These are phyloP conservation scores for Penicillium sp. DNA, from an alignment of 2,329 filamentous ascomycete genomes.

Conservation along the genomic window DNA sequence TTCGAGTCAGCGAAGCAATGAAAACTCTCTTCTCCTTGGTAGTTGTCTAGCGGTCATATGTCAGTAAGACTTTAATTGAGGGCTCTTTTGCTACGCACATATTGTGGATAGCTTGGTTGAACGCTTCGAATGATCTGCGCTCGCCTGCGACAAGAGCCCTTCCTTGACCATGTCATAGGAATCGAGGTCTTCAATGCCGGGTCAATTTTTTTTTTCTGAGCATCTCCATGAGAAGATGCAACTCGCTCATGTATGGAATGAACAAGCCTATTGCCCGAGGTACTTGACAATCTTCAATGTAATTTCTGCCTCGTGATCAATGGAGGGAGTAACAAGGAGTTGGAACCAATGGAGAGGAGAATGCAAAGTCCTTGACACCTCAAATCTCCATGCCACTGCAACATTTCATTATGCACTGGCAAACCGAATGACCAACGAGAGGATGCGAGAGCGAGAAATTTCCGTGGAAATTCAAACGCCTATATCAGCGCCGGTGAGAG, in stretches of 20 bases:
- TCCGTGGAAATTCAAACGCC: too few relatives aligned
- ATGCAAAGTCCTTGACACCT: too few relatives aligned
- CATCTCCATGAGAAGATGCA: constrained; percentile 55
- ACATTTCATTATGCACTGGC: too few relatives aligned
- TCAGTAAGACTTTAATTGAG: background rate
- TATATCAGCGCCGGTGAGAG: too few relatives aligned
- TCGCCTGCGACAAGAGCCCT: constrained; percentile 57
- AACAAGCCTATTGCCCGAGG: constrained; percentile 67
- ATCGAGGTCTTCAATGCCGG: constrained; percentile 68
- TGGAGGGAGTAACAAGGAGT: too few relatives aligned
- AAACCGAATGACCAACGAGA: too few relatives aligned
- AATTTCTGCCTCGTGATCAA: constrained; percentile 66
- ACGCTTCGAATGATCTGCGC: constrained; percentile 52
- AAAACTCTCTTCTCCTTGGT: constrained; percentile 76
- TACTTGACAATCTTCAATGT: constrained; percentile 64
- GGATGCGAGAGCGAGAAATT: too few relatives aligned
- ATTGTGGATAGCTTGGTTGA: constrained; percentile 65
- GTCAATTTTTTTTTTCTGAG: constrained; percentile 59
- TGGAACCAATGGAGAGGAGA: too few relatives aligned
- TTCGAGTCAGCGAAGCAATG: constrained; percentile 64
- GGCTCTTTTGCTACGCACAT: constrained; percentile 47
- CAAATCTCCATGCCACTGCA: too few relatives aligned
- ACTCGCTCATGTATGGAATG: constrained; percentile 69
- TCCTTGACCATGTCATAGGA: constrained; percentile 60
- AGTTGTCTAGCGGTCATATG: constrained; percentile 59